Base-by-base conservation (phyloP, 805 yeast species). In the Metschnikowia peoriensis region DNA sequence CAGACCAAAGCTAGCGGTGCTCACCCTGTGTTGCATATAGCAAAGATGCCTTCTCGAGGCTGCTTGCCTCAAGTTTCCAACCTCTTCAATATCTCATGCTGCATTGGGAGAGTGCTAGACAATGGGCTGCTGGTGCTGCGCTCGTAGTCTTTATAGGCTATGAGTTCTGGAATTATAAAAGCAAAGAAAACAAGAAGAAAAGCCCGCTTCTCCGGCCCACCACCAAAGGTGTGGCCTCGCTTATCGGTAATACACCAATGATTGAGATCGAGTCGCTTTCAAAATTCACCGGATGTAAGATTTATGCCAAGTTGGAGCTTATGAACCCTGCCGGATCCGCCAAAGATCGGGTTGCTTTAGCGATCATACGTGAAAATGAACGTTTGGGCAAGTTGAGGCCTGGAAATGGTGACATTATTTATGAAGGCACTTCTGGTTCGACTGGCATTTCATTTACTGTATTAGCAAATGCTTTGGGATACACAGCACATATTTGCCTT, bases 371-470 rank as follows among this genome's bases (percentile, higher is more conserved):
- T 51, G 81, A 82, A 22, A 88, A 87, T 51, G 96, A 89, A 64
- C 50, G 59, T 6, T 46, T 62, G 44, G 94, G 94, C 0, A 63
- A 73, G 6, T 66, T 92, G 39, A 65, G 72, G 6, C 88, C 89
- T 0, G 66, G 81, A 41, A 69, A 67, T 39, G 90, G 88, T 1
- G 94, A 89, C 62, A 75, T 84, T 12, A 86, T 93, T 1, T 91
- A 85, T 67, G 99, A 93, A 71, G 99, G 99, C 7, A 94, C 99
- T 0, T 86, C 94, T 10, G 99, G 99, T 0, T 91, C 97, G 0
- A 93, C 99, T 0, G 99, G 99, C 2, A 94, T 94, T 11, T 89
- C 97, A 1, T 80, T 93, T 61, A 97, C 97, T 0, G 82, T 91
- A 69, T 77, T 94, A n/a, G 89, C 96, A 56, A 83, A 90, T 59